Evolutionary conservation across 257 asterid genomes (phyloP), one percentile per base, ranked within the genome.

Genomic region (Penstemon davidsonii): DNA sequence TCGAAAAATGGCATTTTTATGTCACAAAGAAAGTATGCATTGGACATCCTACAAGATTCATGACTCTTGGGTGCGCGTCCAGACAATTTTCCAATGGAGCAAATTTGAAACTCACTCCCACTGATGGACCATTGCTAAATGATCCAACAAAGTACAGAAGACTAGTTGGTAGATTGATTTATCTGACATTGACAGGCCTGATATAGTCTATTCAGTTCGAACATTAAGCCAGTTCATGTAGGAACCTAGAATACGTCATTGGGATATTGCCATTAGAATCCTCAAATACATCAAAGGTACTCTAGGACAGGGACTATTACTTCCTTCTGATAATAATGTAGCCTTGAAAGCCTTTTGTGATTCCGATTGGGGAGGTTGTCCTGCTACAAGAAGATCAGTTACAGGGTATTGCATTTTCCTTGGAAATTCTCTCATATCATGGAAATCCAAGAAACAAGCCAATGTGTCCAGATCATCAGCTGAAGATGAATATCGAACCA

Each of bases 351-450:
- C 54, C 0, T 62, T 6, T 43, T 61, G 67, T 44, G 67, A 62
- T 43, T 42, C 54, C 3, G 54, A 62, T 62, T 62, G 55, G 55
- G 67, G 54, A 13, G 13, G 53, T 7, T 43, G 67, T 43, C 6
- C 6, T 4, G 6, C 38, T 12, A 62, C 67, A 43, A 42, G 67
- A 19, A 3, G 55, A 5, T 62, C 55, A 3, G 41, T 62, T 25
- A 43, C 54, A 0, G 40, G 53, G 0, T 61, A 42, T 43, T 61
- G 40, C 6, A 43, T 61, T 9, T 61, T 61, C 43, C 51, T 43
- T 42, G 67, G 52, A 5, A 15, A 42, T 40, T 40, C 52, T 0
- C 66, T 62, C 12, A 43, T 15, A 15, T 15, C 18, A 15, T 15
- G 18, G 18, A 15, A 15, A 15, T 15, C 18, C 18, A 15, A 15